Conservation (phyloP, 257 asterid genomes). For the Galeopsis tetrahit region DNA sequence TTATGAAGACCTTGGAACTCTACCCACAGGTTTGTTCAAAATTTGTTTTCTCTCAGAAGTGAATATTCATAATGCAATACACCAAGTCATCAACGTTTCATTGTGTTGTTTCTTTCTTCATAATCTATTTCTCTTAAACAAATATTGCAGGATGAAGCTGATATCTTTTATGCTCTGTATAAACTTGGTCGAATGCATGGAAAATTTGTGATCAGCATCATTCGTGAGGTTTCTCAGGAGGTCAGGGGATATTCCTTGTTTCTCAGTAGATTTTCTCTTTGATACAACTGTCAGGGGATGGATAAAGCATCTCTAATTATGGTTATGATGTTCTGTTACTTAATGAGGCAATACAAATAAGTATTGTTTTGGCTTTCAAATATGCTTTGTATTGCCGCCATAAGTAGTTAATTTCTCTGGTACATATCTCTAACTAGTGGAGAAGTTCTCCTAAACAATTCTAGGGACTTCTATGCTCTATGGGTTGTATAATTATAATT, state of each 20-base stretch:
- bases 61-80: constrained; percentile 20
- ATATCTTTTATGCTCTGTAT: constrained; percentile 54
- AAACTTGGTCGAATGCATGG: constrained; percentile 73
- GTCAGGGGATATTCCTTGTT: constrained; percentile 45
- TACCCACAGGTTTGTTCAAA: constrained; percentile 71
- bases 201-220: constrained; percentile 55
- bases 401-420: background rate
- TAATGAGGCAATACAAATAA: constrained; percentile 1
- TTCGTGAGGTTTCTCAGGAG: constrained; percentile 62
- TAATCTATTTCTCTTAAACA: constrained; percentile 22
- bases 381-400: background rate
- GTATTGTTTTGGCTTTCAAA: constrained; percentile 3
- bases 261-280: constrained; percentile 28
- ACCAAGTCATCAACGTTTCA: background rate
- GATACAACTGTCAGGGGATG: constrained; percentile 5
- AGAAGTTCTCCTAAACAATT: constrained; percentile 5
- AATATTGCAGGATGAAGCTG: constrained; percentile 83
- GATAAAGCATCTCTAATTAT: background rate
- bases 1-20: constrained; percentile 67
- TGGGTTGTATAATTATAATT: constrained; percentile 12
- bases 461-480: background rate
- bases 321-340: constrained; percentile 9
- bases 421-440: constrained; percentile 5
- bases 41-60: constrained; percentile 25
- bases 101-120: background rate